A percentile compares a stretch with the other conserved stretches of the same genome.
Conservation (phyloP, 805 yeast species). For the Torulaspora indica region DNA sequence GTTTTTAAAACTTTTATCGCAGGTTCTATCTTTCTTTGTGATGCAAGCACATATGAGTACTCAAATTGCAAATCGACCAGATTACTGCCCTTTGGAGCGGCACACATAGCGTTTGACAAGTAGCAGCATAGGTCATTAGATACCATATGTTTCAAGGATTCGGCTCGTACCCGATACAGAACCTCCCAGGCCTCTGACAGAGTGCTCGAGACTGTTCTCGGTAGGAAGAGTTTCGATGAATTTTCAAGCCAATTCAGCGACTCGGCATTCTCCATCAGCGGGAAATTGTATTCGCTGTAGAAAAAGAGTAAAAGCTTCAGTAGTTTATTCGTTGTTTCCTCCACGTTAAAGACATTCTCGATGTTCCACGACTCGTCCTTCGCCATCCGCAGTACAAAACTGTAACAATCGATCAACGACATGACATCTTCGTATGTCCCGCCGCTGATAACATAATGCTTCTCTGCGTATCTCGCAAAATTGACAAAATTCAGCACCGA, state of each 20-base stretch:
- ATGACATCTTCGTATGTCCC: slow-evolving; percentile 39
- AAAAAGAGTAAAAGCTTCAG: slow-evolving; percentile 14
- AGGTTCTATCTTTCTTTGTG: slow-evolving; percentile 40
- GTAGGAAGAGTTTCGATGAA: slow-evolving; percentile 17
- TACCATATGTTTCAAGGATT: slow-evolving; percentile 16
- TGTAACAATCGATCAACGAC: slow-evolving; percentile 29
- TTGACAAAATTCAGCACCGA: slow-evolving; percentile 38
- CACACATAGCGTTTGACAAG: slow-evolving; percentile 28
- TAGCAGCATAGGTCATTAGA: slow-evolving; percentile 18
- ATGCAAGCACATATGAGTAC: slow-evolving; percentile 48
- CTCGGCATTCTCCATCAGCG: slow-evolving; percentile 16
- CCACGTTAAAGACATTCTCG: slow-evolving; percentile 20
- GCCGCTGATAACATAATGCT: slow-evolving; percentile 36
- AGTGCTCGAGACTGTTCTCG: slow-evolving; percentile 17
- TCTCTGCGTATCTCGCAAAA: slow-evolving; percentile 40
- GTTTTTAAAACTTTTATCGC: slow-evolving; percentile 46
- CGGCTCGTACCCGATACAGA: slow-evolving; percentile 19
- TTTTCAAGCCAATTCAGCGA: slow-evolving; percentile 24
- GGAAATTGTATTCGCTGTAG: slow-evolving; percentile 20
- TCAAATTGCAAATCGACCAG: slow-evolving; percentile 33
- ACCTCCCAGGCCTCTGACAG: slow-evolving; percentile 27
- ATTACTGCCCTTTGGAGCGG: slow-evolving; percentile 7
- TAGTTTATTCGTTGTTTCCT: slow-evolving; percentile 11
- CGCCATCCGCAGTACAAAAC: slow-evolving; percentile 20
- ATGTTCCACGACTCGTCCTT: slow-evolving; percentile 13